Base-by-base conservation (phyloP, 768 basidiomycete genomes). In the Calocybe cyanea region DNA sequence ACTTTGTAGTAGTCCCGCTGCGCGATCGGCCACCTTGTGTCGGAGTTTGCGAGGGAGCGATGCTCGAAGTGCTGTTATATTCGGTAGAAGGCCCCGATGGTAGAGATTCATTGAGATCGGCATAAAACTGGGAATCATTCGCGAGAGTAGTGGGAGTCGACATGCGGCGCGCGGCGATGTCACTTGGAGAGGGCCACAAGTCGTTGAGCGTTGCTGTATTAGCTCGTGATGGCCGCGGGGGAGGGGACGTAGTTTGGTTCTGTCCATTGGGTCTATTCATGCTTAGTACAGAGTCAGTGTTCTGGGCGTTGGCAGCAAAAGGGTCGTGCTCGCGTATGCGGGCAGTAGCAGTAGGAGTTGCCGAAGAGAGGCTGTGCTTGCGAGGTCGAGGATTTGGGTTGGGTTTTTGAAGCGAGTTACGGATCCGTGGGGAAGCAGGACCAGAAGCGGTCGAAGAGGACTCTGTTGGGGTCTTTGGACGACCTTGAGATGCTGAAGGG, bases 171-270 rank as follows among this genome's bases (percentile, higher is more conserved):
- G 70, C 55, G 4, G 75, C 65, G 32, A 74, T 58, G 39, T 66
- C 54, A 37, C 63, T 53, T 43, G 69, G 67, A 7, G 63, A 57
- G 18, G 79, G 69, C 61, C 83, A 84, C 57, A 91, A 67, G 66
- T 92, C 89, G 64, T 76, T 81, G 39, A 92, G 73, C 44, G 75
- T 90, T 25, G 83, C 85, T 3, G 90, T 92, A 63, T 92, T 92
- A 49, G 85, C 85, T 46, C 90, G 78, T 37, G 87, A 89, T 0
- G 90, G 90, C 35, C 90, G 78, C 1, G 85, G 82, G 7, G 89
- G 89, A 1, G 87, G 81, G 0, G 80, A 66, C 2, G 74, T 58
- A 38, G 67, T 62, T 50, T 71, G 60, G 42, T 63, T 61, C 62
- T 67, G 66, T 50, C 57, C 63, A 57, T 56, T 65, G 45, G 64